Evolutionary conservation across 805 yeast genomes (phyloP).

Genomic region (Kluyveromyces lactis): DNA sequence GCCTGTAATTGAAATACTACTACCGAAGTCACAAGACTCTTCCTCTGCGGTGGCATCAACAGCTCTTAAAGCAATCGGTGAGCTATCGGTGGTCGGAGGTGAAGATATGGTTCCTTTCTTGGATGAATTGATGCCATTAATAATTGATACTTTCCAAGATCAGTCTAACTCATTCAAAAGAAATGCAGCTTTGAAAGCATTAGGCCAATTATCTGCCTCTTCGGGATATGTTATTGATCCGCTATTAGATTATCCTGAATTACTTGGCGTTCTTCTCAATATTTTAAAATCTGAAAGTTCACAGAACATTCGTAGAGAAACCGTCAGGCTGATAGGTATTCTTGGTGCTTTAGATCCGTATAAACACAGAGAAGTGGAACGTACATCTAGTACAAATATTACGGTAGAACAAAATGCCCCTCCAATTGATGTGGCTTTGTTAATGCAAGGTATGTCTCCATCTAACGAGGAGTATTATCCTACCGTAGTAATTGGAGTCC

Average conservation of each 20-base stretch:
- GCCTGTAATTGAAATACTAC: constrained; percentile 77
- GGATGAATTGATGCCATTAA: constrained; percentile 73
- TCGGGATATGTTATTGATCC: constrained; percentile 96
- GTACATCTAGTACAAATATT: constrained; percentile 41
- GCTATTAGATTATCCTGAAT: constrained; percentile 79
- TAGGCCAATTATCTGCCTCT: constrained; percentile 83
- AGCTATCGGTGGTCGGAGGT: constrained; percentile 80
- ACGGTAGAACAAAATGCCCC: constrained; percentile 76
- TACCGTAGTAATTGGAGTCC: constrained; percentile 81
- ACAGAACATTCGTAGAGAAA: constrained; percentile 68
- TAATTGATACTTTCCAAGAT: constrained; percentile 82
- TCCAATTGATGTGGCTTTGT: constrained; percentile 77
- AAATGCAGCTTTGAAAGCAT: constrained; percentile 78
- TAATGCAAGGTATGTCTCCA: constrained; percentile 93
- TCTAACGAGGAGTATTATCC: constrained; percentile 90
- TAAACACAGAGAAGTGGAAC: constrained; percentile 85
- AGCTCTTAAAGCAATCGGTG: constrained; percentile 82
- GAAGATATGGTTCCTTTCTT: constrained; percentile 70
- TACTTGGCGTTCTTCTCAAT: constrained; percentile 71
- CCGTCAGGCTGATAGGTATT: constrained; percentile 83
- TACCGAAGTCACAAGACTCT: constrained; percentile 65
- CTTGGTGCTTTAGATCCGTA: constrained; percentile 97
- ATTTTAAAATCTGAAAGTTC: constrained; percentile 78
- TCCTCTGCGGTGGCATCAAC: constrained; percentile 81
- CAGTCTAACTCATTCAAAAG: constrained; percentile 83